Base-by-base conservation (phyloP, 1,284 basidiomycete species). In the Anthracocystis walkeri region DNA sequence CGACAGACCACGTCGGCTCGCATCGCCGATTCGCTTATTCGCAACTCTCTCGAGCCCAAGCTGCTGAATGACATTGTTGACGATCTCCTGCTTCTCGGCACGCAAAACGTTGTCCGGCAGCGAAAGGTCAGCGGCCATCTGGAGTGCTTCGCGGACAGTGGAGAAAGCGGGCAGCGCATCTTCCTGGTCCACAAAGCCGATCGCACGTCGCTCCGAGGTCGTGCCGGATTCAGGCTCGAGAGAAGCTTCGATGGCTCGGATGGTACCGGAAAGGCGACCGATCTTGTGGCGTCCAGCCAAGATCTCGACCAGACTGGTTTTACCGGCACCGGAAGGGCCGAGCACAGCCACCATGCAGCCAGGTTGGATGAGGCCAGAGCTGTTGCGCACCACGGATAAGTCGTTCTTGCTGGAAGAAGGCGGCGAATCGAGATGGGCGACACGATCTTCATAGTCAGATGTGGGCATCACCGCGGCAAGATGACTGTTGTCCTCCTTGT, bases 161-260 rank as follows among this genome's bases (percentile, higher is more conserved):
- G 75, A 72, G 45, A 67, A 72, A 6, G 68, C 71, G 1, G 78
- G 80, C 21, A 82, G 50, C 7, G 68, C 61, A 49, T 82, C 80
- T 12, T 80, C 77, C 40, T 82, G 80, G 27, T 80, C 78, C 23
- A 82, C 79, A 51, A 79, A 77, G 7, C 66, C 78, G 31, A 82
- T 63, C 5, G 58, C 21, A 12, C 72, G 71, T 18, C 66, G 58
- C 21, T 53, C 54, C 2, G 53, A 25, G 0, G 29, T 46, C 1
- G 44, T n/a, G 0, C 40, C 48, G 1, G 7, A 7, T 18, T 51
- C 60, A 11, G 40, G 8, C 18, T 51, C 53, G 35, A 48, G n/a
- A 4, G 45, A 54, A 31, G 58, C 44, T 23, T 69, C 56, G 51
- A 74, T 51, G 12, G 64, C 57, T 4, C 41, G 41, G 40, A 82